Evolutionary conservation across 345 rosid genomes (phyloP).

Genomic region (Moricandia arvensis): DNA sequence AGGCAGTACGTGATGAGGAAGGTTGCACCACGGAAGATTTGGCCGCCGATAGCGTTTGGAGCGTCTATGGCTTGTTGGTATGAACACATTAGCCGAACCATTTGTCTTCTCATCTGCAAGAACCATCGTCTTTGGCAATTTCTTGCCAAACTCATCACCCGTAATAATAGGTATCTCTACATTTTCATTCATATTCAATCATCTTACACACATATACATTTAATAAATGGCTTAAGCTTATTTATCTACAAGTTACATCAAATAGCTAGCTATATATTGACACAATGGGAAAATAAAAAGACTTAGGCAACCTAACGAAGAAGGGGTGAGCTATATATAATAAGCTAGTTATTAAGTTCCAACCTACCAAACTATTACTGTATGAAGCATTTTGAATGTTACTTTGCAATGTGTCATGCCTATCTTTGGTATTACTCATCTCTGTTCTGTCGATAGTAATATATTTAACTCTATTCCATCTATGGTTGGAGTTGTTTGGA

Average conservation of each 20-base stretch:
- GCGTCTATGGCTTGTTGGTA: slow-evolving; percentile 94
- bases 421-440: neutral
- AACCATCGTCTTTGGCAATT: slow-evolving; percentile 92
- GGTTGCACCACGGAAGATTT: slow-evolving; percentile 77
- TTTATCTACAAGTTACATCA: slow-evolving; percentile 1
- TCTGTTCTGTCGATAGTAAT: neutral
- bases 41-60: slow-evolving; percentile 83
- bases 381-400: neutral
- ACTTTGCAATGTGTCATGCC: slow-evolving; percentile 12
- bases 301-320: slow-evolving; percentile 31
- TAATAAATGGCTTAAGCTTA: neutral
- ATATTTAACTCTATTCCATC: neutral
- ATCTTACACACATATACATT: neutral
- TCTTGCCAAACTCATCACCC: slow-evolving; percentile 62
- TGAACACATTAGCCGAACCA: slow-evolving; percentile 81
- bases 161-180: slow-evolving; percentile 64
- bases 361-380: slow-evolving; percentile 26
- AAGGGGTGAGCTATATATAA: neutral
- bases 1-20: slow-evolving; percentile 81
- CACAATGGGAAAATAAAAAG: neutral
- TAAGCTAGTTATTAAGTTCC: slow-evolving; percentile 1
- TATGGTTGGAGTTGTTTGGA: slow-evolving; percentile 5
- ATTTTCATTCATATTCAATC: neutral
- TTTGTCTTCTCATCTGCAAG: slow-evolving; percentile 84
- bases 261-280: neutral